phyloP scores from a whole-genome alignment of 2,329 filamentous ascomycete genomes.

The Colletotrichum lini region DNA sequence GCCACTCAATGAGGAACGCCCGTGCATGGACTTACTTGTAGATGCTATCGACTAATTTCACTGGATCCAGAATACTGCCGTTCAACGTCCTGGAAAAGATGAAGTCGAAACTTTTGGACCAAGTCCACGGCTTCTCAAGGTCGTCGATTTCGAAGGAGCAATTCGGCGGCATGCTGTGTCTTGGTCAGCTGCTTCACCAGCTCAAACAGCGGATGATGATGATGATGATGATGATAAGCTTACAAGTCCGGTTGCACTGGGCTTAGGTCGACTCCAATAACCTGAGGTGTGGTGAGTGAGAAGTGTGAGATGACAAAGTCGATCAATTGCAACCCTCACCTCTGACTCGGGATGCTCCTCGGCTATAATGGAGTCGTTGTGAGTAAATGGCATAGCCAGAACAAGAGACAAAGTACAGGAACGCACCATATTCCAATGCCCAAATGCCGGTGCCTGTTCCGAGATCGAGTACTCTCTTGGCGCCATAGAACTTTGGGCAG shows the following conservation, averaged over 20 bases:
- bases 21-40: conserved; percentile 38
- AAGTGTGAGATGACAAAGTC: background rate
- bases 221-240: background rate
- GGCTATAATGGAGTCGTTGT: conserved; percentile 23
- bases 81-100: conserved; percentile 53
- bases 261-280: conserved; percentile 40
- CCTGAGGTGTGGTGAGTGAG: background rate
- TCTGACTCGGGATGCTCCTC: conserved; percentile 51
- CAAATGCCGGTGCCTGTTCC: conserved; percentile 49
- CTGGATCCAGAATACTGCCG: conserved; percentile 48
- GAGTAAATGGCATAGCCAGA: background rate
- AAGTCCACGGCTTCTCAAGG: conserved; percentile 53
- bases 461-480: conserved; percentile 45
- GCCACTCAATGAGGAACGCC: background rate
- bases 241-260: conserved; percentile 40
- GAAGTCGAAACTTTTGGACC: conserved; percentile 52
- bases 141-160: conserved; percentile 60
- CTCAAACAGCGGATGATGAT: no score
- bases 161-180: conserved; percentile 57
- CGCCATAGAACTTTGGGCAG: conserved; percentile 45
- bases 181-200: background rate
- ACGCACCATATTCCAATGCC: conserved; percentile 48
- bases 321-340: conserved; percentile 32
- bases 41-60: conserved; percentile 45
- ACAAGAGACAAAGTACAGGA: no score